These are phyloP conservation scores for Kickxella alabastrina DNA, from an alignment of 192 early-diverging fungal genomes.

Conservation along the genomic window DNA sequence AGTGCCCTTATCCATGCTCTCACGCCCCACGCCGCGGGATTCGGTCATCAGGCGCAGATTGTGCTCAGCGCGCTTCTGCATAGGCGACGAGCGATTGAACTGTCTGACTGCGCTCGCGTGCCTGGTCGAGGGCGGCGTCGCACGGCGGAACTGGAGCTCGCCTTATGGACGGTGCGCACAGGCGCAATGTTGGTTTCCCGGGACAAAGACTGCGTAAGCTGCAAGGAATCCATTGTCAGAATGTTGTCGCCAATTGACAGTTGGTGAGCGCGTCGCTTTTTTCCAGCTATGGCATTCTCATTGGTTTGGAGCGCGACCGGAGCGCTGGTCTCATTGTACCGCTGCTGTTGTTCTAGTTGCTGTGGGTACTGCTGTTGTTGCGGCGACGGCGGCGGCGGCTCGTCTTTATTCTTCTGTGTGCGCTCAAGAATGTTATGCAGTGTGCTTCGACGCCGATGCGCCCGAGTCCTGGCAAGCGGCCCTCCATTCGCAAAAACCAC, in stretches of 20 bases:
- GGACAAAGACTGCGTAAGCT: constrained; percentile 14
- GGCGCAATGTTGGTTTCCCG: constrained; percentile 12
- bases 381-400: no score
- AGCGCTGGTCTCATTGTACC: constrained; percentile 2
- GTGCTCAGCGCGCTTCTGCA: constrained; percentile 41
- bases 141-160: constrained; percentile 40
- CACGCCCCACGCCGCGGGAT: constrained; percentile 28
- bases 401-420: constrained; percentile 15
- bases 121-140: constrained; percentile 10
- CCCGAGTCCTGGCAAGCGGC: constrained; percentile 26
- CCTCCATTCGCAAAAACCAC: constrained; percentile 18
- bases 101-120: constrained; percentile 5
- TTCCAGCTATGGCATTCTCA: no score
- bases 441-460: constrained; percentile 42
- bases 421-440: constrained; percentile 47
- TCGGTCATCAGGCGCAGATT: constrained; percentile 10
- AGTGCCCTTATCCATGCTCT: constrained; percentile 41
- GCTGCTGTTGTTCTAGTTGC: constrained; percentile 2
- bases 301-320: not conserved
- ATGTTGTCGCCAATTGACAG: constrained; percentile 1
- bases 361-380: constrained; percentile 8
- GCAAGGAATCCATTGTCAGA: not conserved
- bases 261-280: constrained; percentile 9
- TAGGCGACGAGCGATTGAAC: constrained; percentile 23
- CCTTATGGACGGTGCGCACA: constrained; percentile 37